Percentiles rank a stretch among this genome's conserved stretches.
Conservation (phyloP, 2,329 filamentous ascomycete genomes). For the Chaetomium olivaceum region DNA sequence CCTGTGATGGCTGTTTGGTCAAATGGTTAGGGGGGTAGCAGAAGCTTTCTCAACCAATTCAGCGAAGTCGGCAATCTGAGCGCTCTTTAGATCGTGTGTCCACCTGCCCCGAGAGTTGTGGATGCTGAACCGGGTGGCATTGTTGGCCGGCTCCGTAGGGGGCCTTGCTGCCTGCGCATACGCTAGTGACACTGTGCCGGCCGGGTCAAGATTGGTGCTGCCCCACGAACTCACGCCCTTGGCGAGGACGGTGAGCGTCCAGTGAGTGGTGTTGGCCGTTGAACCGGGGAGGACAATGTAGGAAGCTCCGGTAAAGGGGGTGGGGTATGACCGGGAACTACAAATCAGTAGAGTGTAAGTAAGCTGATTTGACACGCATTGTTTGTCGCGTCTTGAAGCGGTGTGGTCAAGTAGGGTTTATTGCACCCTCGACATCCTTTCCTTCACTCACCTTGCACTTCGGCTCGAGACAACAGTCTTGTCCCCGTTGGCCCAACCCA, state of each 20-base stretch:
- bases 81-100: conserved; percentile 32
- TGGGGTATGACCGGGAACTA: conserved; percentile 38
- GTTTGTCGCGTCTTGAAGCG: neutral
- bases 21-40: neutral
- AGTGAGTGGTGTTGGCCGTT: conserved; percentile 43
- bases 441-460: conserved; percentile 39
- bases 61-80: conserved; percentile 36
- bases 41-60: conserved; percentile 29
- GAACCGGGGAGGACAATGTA: conserved; percentile 41
- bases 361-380: neutral
- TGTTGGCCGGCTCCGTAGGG: conserved; percentile 33
- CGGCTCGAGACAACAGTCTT: conserved; percentile 42
- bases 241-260: conserved; percentile 43
- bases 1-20: neutral
- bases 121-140: conserved; percentile 35
- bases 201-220: conserved; percentile 35
- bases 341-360: neutral
- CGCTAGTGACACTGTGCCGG: conserved; percentile 32
- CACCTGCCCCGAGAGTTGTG: conserved; percentile 35
- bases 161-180: conserved; percentile 31
- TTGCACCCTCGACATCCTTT: neutral
- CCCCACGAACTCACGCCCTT: conserved; percentile 43
- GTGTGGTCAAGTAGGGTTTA: neutral
- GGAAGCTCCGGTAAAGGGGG: conserved; percentile 38
- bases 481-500: conserved; percentile 43